phyloP scores from a whole-genome alignment of 2,329 filamentous ascomycete genomes.

The Lasiodiplodia citricola region DNA sequence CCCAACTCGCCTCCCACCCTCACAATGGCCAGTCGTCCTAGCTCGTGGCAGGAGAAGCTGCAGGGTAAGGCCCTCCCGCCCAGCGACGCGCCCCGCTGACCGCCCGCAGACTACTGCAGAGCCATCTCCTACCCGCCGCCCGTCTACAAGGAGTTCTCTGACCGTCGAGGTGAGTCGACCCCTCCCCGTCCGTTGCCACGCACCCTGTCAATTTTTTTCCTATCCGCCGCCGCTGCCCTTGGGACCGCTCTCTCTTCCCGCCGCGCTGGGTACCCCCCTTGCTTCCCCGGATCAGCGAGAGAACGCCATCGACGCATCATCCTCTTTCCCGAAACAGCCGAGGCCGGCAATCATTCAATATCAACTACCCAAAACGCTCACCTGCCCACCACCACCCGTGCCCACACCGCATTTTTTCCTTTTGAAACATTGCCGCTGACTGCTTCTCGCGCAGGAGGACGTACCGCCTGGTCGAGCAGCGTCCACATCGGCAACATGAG shows the following conservation, averaged over 20 bases:
- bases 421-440: conserved; percentile 1
- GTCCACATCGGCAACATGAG: conserved; percentile 34
- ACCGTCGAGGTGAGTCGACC: conserved; percentile 41
- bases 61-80: conserved; percentile 32
- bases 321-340: conserved; percentile 23
- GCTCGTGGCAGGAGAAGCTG: conserved; percentile 33
- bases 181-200: background rate
- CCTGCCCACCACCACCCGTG: background rate
- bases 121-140: conserved; percentile 36
- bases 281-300: conserved; percentile 27
- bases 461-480: conserved; percentile 45
- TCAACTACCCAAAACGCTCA: conserved; percentile 19
- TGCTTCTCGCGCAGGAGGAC: conserved; percentile 36
- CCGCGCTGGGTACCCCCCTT: conserved; percentile 23
- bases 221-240: conserved; percentile 7
- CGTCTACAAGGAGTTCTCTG: conserved; percentile 43
- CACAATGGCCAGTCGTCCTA: conserved; percentile 27
- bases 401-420: conserved; percentile 15
- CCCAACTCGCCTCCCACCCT: background rate
- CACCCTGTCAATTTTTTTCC: background rate
- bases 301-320: conserved; percentile 21
- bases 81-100: conserved; percentile 22
- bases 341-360: conserved; percentile 24
- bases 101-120: conserved; percentile 40
- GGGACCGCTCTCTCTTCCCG: conserved; percentile 10